Percentiles rank a stretch among this genome's conserved stretches.
These are phyloP conservation scores for Schizochytrium sp. DNA, from an alignment of 108 stramenopile genomes.

Conservation along the genomic window DNA sequence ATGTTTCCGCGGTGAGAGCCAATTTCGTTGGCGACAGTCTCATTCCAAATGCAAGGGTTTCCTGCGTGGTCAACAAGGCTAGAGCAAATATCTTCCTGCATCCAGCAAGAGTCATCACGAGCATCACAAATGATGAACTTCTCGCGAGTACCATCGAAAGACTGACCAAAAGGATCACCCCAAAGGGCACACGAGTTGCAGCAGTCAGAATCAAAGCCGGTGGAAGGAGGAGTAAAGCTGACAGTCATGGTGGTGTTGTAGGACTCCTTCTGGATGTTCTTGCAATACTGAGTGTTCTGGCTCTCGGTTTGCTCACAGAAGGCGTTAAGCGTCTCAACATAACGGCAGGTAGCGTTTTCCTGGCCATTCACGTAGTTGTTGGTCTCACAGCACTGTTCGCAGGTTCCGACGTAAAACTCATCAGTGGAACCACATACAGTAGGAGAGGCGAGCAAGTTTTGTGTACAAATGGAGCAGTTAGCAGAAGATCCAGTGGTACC, in stretches of 20 bases:
- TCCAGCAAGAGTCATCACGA: constrained; percentile 25
- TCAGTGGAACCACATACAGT: background rate
- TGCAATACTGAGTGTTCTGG: background rate
- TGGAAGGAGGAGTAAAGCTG: background rate
- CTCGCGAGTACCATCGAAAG: constrained; percentile 34
- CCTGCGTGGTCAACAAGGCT: constrained; percentile 5
- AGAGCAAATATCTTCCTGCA: background rate
- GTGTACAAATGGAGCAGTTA: background rate
- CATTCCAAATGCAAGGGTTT: constrained; percentile 38
- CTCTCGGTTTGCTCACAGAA: background rate
- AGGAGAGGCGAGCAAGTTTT: background rate
- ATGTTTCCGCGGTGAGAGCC: constrained; percentile 22
- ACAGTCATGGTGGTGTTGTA: background rate
- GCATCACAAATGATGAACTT: constrained; percentile 37
- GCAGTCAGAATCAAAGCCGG: background rate
- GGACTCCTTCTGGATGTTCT: background rate
- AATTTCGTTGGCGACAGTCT: background rate
- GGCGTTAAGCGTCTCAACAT: background rate
- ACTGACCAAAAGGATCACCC: constrained; percentile 29
- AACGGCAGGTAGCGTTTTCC: background rate
- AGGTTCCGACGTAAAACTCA: background rate
- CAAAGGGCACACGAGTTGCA: background rate
- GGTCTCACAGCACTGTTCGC: constrained; percentile 24
- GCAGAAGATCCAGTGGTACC: background rate
- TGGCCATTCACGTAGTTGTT: background rate